Evolutionary conservation across 1,284 basidiomycete genomes (phyloP), one percentile per base, ranked within the genome.

Genomic region (Cerrena zonata): DNA sequence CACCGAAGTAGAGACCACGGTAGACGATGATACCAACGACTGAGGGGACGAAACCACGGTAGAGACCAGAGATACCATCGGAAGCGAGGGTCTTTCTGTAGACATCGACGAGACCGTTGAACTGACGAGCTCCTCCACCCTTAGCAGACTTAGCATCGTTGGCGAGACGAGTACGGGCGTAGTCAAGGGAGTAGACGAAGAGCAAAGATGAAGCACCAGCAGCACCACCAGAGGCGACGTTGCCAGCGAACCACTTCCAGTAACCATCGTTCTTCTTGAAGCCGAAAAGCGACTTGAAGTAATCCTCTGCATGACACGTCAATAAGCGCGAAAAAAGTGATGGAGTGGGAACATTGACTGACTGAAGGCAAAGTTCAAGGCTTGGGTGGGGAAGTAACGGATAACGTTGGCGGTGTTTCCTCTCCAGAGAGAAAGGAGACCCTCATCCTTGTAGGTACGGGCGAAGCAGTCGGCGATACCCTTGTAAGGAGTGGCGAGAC

Each of bases 381-480:
- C 92, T 70, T 95, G 92, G 42, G 93, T 95, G 51, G 92, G 92
- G 88, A 95, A 95, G 85, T 95, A 94, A 72, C 92, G 91, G 74
- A 95, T 94, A 72, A 95, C 93, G 74, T 95, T 95, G 78, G 93
- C 92, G 44, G 91, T 94, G 83, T 95, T 95, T 70, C 92, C 93
- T 75, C 93, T 80, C 93, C 93, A 95, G 65, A 95, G 76, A 15
- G 93, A 87, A 53, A 92, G 77, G 52, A 94, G 73, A 70, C 93
- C 92, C 77, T 95, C 92, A n/a, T 94, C 91, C 57, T 70, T 75
- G 77, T 91, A 91, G 56, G 91, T 94, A 61, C 94, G 91, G 55
- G 61, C 51, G 69, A 94, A 94, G 65, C 93, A 94, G 74, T 97
- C 94, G 53, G 66, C 70, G 61, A 97, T 78, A 69, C 94, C 94